Evolutionary conservation across 768 basidiomycete genomes (phyloP).

Genomic region (Lentinula guzmanii): DNA sequence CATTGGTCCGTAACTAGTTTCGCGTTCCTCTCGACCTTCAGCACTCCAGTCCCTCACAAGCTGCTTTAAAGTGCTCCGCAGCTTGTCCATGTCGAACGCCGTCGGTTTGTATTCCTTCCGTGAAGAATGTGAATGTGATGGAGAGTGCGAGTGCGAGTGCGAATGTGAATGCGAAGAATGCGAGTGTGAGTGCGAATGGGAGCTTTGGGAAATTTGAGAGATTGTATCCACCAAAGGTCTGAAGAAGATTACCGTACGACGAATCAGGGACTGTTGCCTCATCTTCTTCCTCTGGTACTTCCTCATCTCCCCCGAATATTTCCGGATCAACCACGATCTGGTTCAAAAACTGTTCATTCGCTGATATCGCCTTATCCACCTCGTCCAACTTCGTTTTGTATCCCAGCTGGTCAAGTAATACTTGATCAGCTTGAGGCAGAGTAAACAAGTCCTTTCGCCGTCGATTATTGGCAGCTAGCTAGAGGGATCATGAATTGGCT

Average conservation of each 20-base stretch:
- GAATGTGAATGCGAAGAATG: constrained; percentile 13
- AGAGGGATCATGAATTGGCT: background rate
- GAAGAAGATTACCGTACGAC: constrained; percentile 14
- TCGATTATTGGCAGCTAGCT: constrained; percentile 51
- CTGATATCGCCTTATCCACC: constrained; percentile 75
- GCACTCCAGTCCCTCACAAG: constrained; percentile 92
- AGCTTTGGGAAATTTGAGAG: background rate
- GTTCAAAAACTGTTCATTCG: constrained; percentile 73
- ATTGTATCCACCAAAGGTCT: constrained; percentile 10
- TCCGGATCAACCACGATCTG: constrained; percentile 73
- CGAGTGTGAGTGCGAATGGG: constrained; percentile 13
- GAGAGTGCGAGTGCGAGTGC: constrained; percentile 27
- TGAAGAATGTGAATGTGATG: constrained; percentile 20
- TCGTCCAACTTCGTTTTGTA: constrained; percentile 75
- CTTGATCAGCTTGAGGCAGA: constrained; percentile 64
- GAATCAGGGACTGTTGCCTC: background rate
- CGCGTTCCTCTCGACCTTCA: constrained; percentile 77
- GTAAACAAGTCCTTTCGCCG: constrained; percentile 75
- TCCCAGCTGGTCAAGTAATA: constrained; percentile 58
- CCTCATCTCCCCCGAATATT: constrained; percentile 63
- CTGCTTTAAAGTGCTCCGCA: constrained; percentile 88
- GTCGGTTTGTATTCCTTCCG: constrained; percentile 39
- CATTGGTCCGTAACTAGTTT: constrained; percentile 77
- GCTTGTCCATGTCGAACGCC: constrained; percentile 83
- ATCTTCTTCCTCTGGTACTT: constrained; percentile 15